Conservation (phyloP, 2,329 filamentous ascomycete genomes). For the Dothidotthia symphoricarpi region DNA sequence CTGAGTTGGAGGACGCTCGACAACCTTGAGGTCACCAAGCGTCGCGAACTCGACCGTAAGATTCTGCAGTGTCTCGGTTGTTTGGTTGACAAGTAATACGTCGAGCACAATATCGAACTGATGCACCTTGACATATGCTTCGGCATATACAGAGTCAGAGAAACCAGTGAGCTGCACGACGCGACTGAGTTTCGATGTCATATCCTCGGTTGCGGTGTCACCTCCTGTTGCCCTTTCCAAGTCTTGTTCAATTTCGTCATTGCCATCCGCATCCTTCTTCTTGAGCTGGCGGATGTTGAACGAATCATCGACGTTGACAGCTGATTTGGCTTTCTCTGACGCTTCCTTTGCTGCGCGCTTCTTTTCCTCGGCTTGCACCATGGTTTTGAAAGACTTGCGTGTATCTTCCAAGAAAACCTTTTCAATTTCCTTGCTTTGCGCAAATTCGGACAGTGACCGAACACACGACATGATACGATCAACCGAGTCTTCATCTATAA, state of each 20-base stretch:
- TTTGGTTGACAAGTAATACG: conserved; percentile 95
- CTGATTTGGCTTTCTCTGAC: conserved; percentile 86
- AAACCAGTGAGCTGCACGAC: conserved; percentile 98
- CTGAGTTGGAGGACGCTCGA: conserved; percentile 93
- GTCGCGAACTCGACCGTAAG: conserved; percentile 98
- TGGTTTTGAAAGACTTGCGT: conserved; percentile 89
- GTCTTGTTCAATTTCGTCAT: conserved; percentile 84
- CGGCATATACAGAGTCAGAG: conserved; percentile 97
- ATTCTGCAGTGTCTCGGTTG: conserved; percentile 92
- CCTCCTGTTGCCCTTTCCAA: conserved; percentile 92
- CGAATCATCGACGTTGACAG: conserved; percentile 92
- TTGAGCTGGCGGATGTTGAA: conserved; percentile 89
- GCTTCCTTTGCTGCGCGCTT: conserved; percentile 96
- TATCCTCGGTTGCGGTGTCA: conserved; percentile 77
- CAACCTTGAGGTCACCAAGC: conserved; percentile 93
- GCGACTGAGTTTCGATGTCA: conserved; percentile 89
- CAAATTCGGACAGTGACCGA: conserved; percentile 85
- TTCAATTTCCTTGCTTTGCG: conserved; percentile 85
- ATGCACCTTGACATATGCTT: conserved; percentile 97
- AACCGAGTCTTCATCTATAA: conserved; percentile 97
- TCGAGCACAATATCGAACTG: conserved; percentile 98
- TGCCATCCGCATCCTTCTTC: conserved; percentile 77
- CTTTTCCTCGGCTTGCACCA: conserved; percentile 97
- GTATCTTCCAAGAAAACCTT: conserved; percentile 93
- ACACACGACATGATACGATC: conserved; percentile 98